Conservation (phyloP, 257 asterid species). For the Eucommia ulmoides region DNA sequence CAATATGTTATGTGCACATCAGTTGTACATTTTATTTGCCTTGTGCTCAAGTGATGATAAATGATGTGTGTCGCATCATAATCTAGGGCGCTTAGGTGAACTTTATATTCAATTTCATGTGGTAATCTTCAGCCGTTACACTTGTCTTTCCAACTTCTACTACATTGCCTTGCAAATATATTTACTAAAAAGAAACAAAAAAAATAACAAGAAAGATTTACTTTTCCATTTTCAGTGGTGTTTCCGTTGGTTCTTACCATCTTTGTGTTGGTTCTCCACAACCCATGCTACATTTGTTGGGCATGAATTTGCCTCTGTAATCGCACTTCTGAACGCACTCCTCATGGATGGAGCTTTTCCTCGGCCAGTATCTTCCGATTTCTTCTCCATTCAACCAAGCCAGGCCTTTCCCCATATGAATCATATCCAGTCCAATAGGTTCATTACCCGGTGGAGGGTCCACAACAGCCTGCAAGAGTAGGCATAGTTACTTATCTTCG, state of each 20-base stretch:
- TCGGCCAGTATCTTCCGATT: slow-evolving; percentile 85
- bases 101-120: no score
- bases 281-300: slow-evolving; percentile 73
- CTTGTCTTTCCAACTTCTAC: no score
- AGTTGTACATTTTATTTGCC: no score
- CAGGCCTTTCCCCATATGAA: slow-evolving; percentile 87
- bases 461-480: slow-evolving; percentile 43
- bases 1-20: no score
- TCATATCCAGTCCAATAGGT: slow-evolving; percentile 81
- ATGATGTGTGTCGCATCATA: no score
- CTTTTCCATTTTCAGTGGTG: no score
- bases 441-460: slow-evolving; percentile 74
- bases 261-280: slow-evolving; percentile 88
- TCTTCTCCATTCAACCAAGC: slow-evolving; percentile 94
- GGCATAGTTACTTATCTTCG: background rate
- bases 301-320: slow-evolving; percentile 76
- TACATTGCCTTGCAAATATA: no score
- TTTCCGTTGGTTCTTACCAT: slow-evolving; percentile 64
- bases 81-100: no score
- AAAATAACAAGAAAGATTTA: no score
- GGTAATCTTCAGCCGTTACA: no score
- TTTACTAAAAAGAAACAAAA: no score
- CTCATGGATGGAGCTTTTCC: slow-evolving; percentile 55
- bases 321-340: slow-evolving; percentile 56
- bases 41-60: no score